Evolutionary conservation across 2,329 filamentous ascomycete species (phyloP).

Genomic region (Helicocarpus griseus): DNA sequence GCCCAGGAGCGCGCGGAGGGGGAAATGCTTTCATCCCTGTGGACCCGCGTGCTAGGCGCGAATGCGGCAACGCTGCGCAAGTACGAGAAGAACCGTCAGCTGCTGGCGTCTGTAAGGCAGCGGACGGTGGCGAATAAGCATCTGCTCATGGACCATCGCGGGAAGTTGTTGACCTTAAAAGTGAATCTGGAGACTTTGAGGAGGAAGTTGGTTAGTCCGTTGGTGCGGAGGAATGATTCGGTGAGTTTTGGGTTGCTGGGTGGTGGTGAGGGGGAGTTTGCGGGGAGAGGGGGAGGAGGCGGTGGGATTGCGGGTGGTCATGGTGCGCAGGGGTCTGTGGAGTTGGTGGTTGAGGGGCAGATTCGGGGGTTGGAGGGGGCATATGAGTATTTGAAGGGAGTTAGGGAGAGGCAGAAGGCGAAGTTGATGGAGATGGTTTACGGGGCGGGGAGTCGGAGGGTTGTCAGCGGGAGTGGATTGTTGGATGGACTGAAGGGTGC

Average conservation of each 20-base stretch:
- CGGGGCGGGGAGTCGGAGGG: slow-evolving; percentile 35
- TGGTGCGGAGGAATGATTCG: slow-evolving; percentile 60
- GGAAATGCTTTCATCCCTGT: slow-evolving; percentile 73
- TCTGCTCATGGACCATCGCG: slow-evolving; percentile 76
- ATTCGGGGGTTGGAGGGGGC: slow-evolving; percentile 73
- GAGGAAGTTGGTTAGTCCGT: slow-evolving; percentile 71
- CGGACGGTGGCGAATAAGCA: slow-evolving; percentile 82
- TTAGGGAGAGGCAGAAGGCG: slow-evolving; percentile 70
- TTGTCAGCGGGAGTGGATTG: neutral
- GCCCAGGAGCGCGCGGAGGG: slow-evolving; percentile 70
- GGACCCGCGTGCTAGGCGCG: slow-evolving; percentile 73
- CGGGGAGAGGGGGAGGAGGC: slow-evolving; percentile 17
- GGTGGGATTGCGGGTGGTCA: slow-evolving; percentile 11
- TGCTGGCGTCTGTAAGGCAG: slow-evolving; percentile 68
- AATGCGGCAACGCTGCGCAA: slow-evolving; percentile 69
- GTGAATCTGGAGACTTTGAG: slow-evolving; percentile 77
- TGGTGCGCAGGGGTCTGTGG: slow-evolving; percentile 27
- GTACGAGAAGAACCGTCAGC: slow-evolving; percentile 78
- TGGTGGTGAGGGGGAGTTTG: slow-evolving; percentile 11
- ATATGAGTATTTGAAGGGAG: slow-evolving; percentile 63
- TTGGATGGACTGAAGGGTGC: neutral
- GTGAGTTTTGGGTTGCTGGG: slow-evolving; percentile 25
- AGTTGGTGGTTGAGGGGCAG: slow-evolving; percentile 62
- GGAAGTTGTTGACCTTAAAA: slow-evolving; percentile 72
- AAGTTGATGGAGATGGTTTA: slow-evolving; percentile 75